Evolutionary conservation across 169 alveolate species (phyloP).

Genomic region (Miamiensis avidus): DNA sequence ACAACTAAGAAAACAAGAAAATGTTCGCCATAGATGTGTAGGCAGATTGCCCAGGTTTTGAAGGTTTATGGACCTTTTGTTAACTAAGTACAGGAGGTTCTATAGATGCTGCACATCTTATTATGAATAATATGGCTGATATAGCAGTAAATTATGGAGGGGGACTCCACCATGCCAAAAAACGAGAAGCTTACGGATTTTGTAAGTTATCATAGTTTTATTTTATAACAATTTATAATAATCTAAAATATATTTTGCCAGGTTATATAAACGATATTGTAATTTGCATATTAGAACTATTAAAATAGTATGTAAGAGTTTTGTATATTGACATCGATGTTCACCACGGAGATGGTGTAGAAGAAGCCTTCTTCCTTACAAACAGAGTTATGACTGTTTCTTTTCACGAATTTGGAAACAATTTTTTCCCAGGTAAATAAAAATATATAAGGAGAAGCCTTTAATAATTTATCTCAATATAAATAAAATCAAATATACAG

Average conservation of each 20-base stretch:
- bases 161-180: slow-evolving; percentile 79
- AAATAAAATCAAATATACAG: neutral
- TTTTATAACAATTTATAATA: too few relatives aligned
- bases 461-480: too few relatives aligned
- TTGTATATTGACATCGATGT: slow-evolving; percentile 84
- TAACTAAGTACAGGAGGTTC: slow-evolving; percentile 67
- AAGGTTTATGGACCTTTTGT: slow-evolving; percentile 72
- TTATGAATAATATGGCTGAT: slow-evolving; percentile 70
- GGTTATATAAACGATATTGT: slow-evolving; percentile 81
- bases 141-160: slow-evolving; percentile 84
- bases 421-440: slow-evolving; percentile 73
- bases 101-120: slow-evolving; percentile 76
- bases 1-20: slow-evolving; percentile 15
- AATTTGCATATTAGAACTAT: slow-evolving; percentile 72
- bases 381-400: slow-evolving; percentile 82
- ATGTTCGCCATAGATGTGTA: slow-evolving; percentile 56
- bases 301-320: slow-evolving; percentile 74
- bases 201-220: slow-evolving; percentile 30
- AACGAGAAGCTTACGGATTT: slow-evolving; percentile 74
- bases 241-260: too few relatives aligned
- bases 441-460: neutral
- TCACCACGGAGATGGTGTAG: slow-evolving; percentile 89
- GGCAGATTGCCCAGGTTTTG: slow-evolving; percentile 81
- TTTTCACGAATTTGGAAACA: slow-evolving; percentile 79
- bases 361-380: slow-evolving; percentile 80